These are phyloP conservation scores for Butyriboletus loyo DNA, from an alignment of 768 basidiomycete genomes.

Conservation along the genomic window DNA sequence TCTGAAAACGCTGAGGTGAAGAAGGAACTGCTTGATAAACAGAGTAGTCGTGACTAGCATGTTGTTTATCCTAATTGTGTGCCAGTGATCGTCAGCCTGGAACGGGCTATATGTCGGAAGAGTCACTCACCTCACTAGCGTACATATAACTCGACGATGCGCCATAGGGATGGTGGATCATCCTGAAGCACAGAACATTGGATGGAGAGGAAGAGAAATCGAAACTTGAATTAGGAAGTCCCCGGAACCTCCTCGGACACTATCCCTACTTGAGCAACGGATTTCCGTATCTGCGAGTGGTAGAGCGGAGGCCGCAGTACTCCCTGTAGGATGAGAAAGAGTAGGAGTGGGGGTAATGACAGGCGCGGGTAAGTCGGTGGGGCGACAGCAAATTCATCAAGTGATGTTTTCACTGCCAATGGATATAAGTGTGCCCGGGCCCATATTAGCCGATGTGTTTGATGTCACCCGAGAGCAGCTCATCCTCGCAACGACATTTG, in stretches of 20 bases:
- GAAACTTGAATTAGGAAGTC: not conserved
- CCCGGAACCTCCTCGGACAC: not conserved
- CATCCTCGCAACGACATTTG: too few species aligned
- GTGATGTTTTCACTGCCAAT: constrained; percentile 3
- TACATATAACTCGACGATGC: constrained; percentile 29
- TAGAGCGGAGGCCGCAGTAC: not conserved
- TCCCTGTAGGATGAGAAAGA: not conserved
- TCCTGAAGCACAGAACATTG: constrained; percentile 23
- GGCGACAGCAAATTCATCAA: not conserved
- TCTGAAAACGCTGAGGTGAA: constrained; percentile 21
- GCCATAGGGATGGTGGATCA: constrained; percentile 30
- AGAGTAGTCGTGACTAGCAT: not conserved
- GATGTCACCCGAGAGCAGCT: too few species aligned
- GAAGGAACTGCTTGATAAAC: not conserved
- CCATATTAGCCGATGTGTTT: too few species aligned
- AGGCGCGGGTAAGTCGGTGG: constrained; percentile 1
- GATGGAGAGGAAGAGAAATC: constrained; percentile 3
- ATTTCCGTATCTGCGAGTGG: constrained; percentile 3
- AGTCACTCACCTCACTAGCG: constrained; percentile 19
- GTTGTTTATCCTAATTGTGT: constrained; percentile 9
- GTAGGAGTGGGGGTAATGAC: not conserved
- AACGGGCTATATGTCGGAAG: not conserved
- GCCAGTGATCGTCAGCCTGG: not conserved
- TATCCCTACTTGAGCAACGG: not conserved
- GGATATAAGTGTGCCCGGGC: too few species aligned